These are phyloP conservation scores for Ambrosia artemisiifolia DNA, from an alignment of 129 eudicot genomes.

Conservation along the genomic window DNA sequence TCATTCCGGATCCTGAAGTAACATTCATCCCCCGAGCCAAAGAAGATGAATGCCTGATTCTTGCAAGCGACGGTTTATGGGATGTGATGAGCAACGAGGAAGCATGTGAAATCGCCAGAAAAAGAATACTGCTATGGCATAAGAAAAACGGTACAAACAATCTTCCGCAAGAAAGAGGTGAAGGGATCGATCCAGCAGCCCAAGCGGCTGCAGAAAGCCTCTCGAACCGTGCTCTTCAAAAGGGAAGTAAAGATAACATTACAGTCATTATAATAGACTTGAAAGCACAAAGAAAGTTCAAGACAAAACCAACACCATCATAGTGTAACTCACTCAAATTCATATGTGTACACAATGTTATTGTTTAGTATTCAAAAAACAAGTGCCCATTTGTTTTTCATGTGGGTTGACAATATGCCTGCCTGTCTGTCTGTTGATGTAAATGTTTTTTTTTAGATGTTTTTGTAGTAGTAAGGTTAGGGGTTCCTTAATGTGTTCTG, in stretches of 20 bases:
- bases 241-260: slow-evolving; percentile 86
- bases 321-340: slow-evolving; percentile 15
- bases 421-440: slow-evolving; percentile 26
- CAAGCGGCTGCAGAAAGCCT: slow-evolving; percentile 81
- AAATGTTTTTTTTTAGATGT: slow-evolving; percentile 32
- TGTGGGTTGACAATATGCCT: slow-evolving; percentile 24
- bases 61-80: slow-evolving; percentile 88
- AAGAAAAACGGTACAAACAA: slow-evolving; percentile 53
- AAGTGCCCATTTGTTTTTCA: slow-evolving; percentile 44
- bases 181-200: slow-evolving; percentile 73
- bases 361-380: slow-evolving; percentile 17
- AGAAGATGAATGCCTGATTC: slow-evolving; percentile 74
- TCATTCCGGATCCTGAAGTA: slow-evolving; percentile 86
- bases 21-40: slow-evolving; percentile 64
- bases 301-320: slow-evolving; percentile 48
- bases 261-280: slow-evolving; percentile 72
- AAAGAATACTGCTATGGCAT: slow-evolving; percentile 73
- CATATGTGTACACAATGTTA: slow-evolving; percentile 31
- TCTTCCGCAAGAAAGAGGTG: slow-evolving; percentile 50
- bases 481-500: slow-evolving; percentile 26
- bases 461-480: slow-evolving; percentile 42
- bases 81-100: slow-evolving; percentile 87
- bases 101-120: slow-evolving; percentile 70
- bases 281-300: slow-evolving; percentile 70
- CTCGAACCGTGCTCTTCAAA: slow-evolving; percentile 70